Evolutionary conservation across 1,284 basidiomycete genomes (phyloP).

Genomic region (Trichosporon ovoides): DNA sequence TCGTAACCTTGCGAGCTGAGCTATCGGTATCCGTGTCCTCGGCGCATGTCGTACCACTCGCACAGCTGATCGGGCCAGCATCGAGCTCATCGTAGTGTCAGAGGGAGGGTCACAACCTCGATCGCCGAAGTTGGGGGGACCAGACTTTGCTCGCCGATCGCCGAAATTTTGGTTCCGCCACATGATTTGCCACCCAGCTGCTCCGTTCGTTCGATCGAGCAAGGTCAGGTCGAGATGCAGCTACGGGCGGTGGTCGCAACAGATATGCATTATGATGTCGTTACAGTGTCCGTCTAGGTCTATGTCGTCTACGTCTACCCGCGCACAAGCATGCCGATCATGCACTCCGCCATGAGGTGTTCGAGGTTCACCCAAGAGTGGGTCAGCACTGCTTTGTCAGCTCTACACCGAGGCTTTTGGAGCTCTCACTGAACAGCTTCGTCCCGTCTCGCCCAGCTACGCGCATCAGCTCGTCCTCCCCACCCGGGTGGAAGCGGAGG

Average conservation of each 20-base stretch:
- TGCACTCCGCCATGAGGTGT: conserved; percentile 83
- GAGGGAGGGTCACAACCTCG: neutral
- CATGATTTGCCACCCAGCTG: neutral
- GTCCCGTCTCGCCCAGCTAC: conserved; percentile 92
- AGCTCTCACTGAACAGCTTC: conserved; percentile 73
- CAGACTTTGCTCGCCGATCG: neutral
- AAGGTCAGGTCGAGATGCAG: too few species aligned
- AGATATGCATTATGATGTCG: neutral
- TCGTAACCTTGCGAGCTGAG: neutral
- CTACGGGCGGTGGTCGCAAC: too few species aligned
- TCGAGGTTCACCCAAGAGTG: conserved; percentile 93
- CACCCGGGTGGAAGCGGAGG: conserved; percentile 87
- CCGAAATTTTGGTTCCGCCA: neutral
- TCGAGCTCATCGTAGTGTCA: neutral
- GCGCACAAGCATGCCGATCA: conserved; percentile 79
- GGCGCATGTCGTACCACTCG: neutral
- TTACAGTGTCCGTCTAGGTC: neutral
- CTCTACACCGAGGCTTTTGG: neutral
- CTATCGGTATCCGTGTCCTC: neutral
- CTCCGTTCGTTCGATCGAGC: neutral
- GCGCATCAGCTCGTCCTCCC: conserved; percentile 90
- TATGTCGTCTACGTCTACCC: conserved; percentile 45
- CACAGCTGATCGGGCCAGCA: neutral
- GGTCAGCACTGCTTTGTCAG: conserved; percentile 49
- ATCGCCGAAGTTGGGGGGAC: too few species aligned